phyloP scores from a whole-genome alignment of 768 basidiomycete genomes.

The Brasilioporus rufonigricans region DNA sequence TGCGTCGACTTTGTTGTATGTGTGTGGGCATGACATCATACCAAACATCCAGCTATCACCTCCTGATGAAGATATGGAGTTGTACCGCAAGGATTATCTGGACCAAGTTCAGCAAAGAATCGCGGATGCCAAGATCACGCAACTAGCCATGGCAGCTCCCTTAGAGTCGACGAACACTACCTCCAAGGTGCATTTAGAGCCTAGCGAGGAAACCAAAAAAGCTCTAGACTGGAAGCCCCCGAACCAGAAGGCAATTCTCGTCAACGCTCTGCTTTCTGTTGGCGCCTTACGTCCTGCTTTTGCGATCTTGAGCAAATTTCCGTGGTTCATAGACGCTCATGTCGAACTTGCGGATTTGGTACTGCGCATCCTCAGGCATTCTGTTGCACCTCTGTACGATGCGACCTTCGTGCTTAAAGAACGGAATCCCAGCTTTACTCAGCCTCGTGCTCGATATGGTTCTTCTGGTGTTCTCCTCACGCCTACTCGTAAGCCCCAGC shows the following conservation, averaged over 20 bases:
- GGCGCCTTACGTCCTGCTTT: constrained; percentile 81
- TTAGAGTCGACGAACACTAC: constrained; percentile 52
- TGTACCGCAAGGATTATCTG: constrained; percentile 62
- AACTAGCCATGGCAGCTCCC: constrained; percentile 83
- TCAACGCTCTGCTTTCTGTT: constrained; percentile 78
- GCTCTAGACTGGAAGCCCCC: constrained; percentile 39
- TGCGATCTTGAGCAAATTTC: constrained; percentile 76
- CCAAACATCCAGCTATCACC: constrained; percentile 59
- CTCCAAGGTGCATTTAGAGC: constrained; percentile 39
- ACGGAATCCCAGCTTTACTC: constrained; percentile 58
- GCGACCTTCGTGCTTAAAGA: constrained; percentile 50
- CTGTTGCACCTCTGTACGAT: constrained; percentile 68
- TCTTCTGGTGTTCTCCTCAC: constrained; percentile 51
- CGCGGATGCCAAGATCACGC: constrained; percentile 65
- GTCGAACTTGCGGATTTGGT: constrained; percentile 86
- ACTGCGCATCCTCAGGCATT: constrained; percentile 68
- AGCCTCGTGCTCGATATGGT: constrained; percentile 64
- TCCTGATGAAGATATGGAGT: constrained; percentile 72
- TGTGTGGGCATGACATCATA: constrained; percentile 4
- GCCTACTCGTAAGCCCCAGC: constrained; percentile 55
- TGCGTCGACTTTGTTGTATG: constrained; percentile 36
- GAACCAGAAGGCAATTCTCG: constrained; percentile 80
- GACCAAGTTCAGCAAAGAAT: constrained; percentile 63
- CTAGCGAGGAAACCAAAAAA: constrained; percentile 38
- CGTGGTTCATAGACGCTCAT: constrained; percentile 80